Percentiles rank a stretch among this genome's conserved stretches.
Conservation (phyloP, 352 stramenopile genomes). For the Phytophthora meadii region DNA sequence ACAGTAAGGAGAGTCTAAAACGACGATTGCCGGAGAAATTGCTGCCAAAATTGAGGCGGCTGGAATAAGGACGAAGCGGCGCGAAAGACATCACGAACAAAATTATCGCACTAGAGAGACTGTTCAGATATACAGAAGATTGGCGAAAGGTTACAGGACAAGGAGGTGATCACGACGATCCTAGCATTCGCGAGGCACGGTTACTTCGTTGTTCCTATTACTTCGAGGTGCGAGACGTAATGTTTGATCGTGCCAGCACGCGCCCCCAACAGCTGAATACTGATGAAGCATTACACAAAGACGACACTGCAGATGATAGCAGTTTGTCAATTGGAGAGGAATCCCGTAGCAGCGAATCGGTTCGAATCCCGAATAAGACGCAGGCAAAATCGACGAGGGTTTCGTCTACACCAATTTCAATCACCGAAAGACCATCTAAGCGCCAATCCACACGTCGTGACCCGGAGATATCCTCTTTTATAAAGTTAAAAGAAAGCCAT, state of each 20-base stretch:
- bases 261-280: constrained; percentile 10
- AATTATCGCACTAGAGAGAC: not conserved
- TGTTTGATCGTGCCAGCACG: constrained; percentile 10
- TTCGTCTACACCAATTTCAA: constrained; percentile 10
- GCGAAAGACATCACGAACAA: not conserved
- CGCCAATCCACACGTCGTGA: not conserved
- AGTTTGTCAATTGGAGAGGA: no score
- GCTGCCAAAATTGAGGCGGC: not conserved
- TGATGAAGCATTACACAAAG: not conserved
- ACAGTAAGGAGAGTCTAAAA: constrained; percentile 1
- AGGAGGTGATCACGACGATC: no score
- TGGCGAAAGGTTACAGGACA: not conserved
- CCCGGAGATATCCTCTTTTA: not conserved
- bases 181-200: no score
- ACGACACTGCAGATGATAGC: not conserved
- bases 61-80: not conserved
- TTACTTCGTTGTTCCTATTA: constrained; percentile 1
- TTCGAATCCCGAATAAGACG: no score
- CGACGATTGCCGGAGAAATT: not conserved
- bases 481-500: no score
- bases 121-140: not conserved
- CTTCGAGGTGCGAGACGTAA: constrained; percentile 4
- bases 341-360: no score
- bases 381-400: not conserved
- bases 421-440: not conserved